Evolutionary conservation across 1,284 basidiomycete species (phyloP), one percentile per base, ranked within the genome.

Genomic region (Naganishia liquefaciens): DNA sequence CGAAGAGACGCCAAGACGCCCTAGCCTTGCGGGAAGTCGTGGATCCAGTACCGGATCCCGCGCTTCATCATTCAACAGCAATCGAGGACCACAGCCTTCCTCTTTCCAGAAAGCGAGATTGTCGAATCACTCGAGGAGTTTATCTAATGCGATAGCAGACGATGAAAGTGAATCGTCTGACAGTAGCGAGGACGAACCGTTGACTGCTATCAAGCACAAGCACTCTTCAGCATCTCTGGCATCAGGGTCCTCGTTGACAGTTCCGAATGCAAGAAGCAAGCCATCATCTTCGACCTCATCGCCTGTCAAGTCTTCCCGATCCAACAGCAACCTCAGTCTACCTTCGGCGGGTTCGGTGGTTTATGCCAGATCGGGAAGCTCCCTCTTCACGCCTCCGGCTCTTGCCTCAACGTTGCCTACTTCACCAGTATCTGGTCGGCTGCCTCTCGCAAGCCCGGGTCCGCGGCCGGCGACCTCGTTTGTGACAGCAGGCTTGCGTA

Each of bases 111-210:
- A 33, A 50, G 46, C 57, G n/a, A 60, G n/a, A 39, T 9, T 39
- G 11, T 49, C 57, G 9, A 33, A 23, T 42, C 57, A 60, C 49
- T 49, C 46, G 39, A 30, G 57, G 6, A 27, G 21, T 40, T 21
- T 25, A n/a, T 60, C 57, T 7, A 60, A 37, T 37, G 46, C 27
- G 11, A 17, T 50, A 15, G 44, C 37, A 19, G 58, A 57, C 19
- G 53, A 33, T n/a, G 57, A 43, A 10, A 62, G 46, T 44, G 51
- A 62, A 10, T 49, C 53, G 25, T 37, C n/a, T 7, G 40, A 40
- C 23, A 67, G 66, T 30, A 67, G 66, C 42, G 63, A 64, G 13
- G 66, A 67, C 33, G 66, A 67, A 40, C 51, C 63, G 21, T 28
- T 67, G 19, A 44, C 62, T 0, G 51, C 53, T 13, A 62, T 67